Percentiles rank a stretch among this genome's conserved stretches.
These are phyloP conservation scores for Fraxinus baroniana DNA, from an alignment of 305 asterid species.

Conservation along the genomic window DNA sequence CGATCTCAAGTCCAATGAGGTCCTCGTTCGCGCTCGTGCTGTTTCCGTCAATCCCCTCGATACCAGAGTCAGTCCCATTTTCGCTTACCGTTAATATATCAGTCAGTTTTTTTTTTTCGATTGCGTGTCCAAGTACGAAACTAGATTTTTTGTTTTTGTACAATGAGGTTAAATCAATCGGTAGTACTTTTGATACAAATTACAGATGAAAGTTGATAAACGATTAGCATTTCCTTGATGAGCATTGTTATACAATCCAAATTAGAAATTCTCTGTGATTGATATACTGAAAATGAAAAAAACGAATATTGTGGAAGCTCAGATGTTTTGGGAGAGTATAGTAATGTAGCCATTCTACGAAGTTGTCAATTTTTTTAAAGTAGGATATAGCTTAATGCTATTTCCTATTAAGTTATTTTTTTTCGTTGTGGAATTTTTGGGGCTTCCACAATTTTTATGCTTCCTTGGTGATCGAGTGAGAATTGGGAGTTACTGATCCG, in stretches of 20 bases:
- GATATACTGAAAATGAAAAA: not conserved
- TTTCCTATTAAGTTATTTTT: too few relatives aligned
- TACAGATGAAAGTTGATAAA: not conserved
- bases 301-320: too few relatives aligned
- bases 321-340: too few relatives aligned
- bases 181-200: not conserved
- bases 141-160: not conserved
- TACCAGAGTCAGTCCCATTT: constrained; percentile 35
- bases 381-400: too few relatives aligned
- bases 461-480: too few relatives aligned
- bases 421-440: too few relatives aligned
- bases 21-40: constrained; percentile 53
- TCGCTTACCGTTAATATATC: not conserved
- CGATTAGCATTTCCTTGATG: not conserved
- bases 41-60: constrained; percentile 55
- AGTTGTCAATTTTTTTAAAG: too few relatives aligned
- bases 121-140: not conserved
- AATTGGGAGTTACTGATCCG: too few relatives aligned
- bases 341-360: too few relatives aligned
- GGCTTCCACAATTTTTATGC: too few relatives aligned
- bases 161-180: not conserved
- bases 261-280: not conserved
- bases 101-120: not conserved
- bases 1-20: constrained; percentile 44
- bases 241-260: not conserved